Base-by-base conservation (phyloP, 345 rosid genomes). In the Rubroshorea leprosula region DNA sequence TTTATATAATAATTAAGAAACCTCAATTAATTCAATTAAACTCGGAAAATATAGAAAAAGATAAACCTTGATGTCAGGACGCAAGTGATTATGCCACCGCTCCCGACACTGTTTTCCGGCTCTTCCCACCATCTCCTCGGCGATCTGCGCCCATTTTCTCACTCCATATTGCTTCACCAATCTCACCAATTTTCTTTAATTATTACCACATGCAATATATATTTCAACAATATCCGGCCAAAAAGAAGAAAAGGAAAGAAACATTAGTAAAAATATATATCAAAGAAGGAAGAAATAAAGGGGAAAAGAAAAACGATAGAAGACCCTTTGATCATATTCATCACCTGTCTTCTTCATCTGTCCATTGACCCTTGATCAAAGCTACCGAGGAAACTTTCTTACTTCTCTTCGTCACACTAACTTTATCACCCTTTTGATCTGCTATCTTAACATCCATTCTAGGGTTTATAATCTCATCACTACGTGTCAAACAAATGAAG, bases 61-160 rank as follows among this genome's bases (percentile, higher is more conserved):
- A 50, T 21, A 51, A 65, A 85, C 99, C 94, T 84, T 92, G 61
- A 92, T 89, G 72, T 92, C 83, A 20, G 98, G 97, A 17, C 96
- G 82, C 61, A 92, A 72, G 82, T 92, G 97, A 66, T 92, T 92
- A 75, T 92, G 97, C 99, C 99, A 92, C 74, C 98, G 78, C 70
- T 92, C 98, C 3, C 97, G 85, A 64, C 99, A 92, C 69, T 89
- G 99, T 69, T 92, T 92, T 31, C 99, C 99, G 11, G 87, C 97
- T 69, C 97, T 80, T 67, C 91, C 99, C 14, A 35, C 83, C 68
- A 92, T 57, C 58, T 64, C 68, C 70, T 81, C 91, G 14, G 99
- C 91, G 55, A 92, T 82, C 69, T 81, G 71, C 25, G 96, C 94
- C 99, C 99, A 92, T 75, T 86, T 92, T 61, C 83, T 74, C 19